phyloP scores from a whole-genome alignment of 495 filamentous ascomycete species.

The Neurospora sp. region DNA sequence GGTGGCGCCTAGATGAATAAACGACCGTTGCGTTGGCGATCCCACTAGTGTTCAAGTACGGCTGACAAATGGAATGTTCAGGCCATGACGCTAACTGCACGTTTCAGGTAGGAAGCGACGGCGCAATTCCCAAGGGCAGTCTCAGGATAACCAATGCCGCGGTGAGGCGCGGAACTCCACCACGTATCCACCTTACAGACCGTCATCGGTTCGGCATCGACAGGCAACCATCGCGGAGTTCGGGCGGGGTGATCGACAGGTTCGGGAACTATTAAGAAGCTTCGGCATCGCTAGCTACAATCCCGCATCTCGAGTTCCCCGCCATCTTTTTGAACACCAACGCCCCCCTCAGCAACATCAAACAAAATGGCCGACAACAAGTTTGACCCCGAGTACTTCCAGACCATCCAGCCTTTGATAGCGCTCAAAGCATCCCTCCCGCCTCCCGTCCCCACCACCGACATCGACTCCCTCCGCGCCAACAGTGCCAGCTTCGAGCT shows the following conservation, averaged over 20 bases:
- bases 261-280: neutral
- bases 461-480: neutral
- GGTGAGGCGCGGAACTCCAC: neutral
- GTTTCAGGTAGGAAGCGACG: neutral
- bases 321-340: neutral
- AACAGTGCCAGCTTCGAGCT: neutral
- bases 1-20: neutral
- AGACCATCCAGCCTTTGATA: neutral
- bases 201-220: neutral
- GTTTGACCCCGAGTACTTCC: constrained; percentile 10
- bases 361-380: constrained; percentile 6
- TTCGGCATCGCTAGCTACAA: neutral
- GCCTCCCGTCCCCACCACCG: constrained; percentile 1
- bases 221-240: neutral
- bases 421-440: neutral
- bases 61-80: neutral
- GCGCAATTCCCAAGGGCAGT: neutral
- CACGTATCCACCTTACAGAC: neutral
- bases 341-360: neutral
- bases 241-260: neutral
- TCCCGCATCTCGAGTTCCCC: neutral
- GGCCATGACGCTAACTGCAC: neutral
- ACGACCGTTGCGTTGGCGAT: neutral
- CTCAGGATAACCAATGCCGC: neutral
- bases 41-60: neutral